These are phyloP conservation scores for Arabidopsis thaliana DNA, from an alignment of 345 rosid genomes.

Conservation along the genomic window TAIR10.1 NC_003076.8:26914501-26915000, in stretches of 20 bases:
- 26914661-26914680: neutral
- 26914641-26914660: conserved; percentile 17
- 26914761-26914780: conserved; percentile 64
- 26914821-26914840: conserved; percentile 10
- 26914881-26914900: conserved; percentile 94
- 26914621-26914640: conserved; percentile 59
- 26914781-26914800: neutral
- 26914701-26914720: conserved; percentile 79
- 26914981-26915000: conserved; percentile 12
- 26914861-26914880: conserved; percentile 78
- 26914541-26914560: conserved; percentile 63
- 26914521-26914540: conserved; percentile 74
- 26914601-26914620: conserved; percentile 68
- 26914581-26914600: conserved; percentile 66
- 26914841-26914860: conserved; percentile 68
- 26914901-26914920: conserved; percentile 55
- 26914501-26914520: conserved; percentile 86
- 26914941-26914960: conserved; percentile 16
- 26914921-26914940: conserved; percentile 2
- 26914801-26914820: neutral
- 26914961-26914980: conserved; percentile 16
- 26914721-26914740: conserved; percentile 58
- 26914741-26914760: conserved; percentile 70
- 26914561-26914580: conserved; percentile 44
- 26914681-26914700: neutral